A percentile compares a stretch with the other conserved stretches of the same genome.
Evolutionary conservation across 2,329 filamentous ascomycete genomes (phyloP).

Genomic region (Trichoderma sp.): DNA sequence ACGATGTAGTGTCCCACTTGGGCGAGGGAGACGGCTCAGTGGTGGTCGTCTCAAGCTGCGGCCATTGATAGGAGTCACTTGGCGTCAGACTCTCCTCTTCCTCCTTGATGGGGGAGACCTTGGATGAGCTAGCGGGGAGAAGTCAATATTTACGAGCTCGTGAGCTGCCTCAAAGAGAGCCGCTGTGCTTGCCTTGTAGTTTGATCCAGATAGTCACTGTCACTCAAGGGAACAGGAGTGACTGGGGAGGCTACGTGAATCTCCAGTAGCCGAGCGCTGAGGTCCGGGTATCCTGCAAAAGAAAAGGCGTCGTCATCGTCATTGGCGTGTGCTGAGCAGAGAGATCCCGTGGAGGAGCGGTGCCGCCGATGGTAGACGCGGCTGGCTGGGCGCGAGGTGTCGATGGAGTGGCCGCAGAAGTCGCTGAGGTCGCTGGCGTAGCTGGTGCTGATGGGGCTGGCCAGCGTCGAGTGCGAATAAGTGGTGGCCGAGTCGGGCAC

Average conservation of each 20-base stretch:
- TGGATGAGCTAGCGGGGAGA: slow-evolving; percentile 24
- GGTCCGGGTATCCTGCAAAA: slow-evolving; percentile 37
- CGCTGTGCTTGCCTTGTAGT: slow-evolving; percentile 24
- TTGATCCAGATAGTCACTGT: slow-evolving; percentile 19
- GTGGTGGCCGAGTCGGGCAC: slow-evolving; percentile 47
- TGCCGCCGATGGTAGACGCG: slow-evolving; percentile 42
- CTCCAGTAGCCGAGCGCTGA: slow-evolving; percentile 27
- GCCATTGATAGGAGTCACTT: slow-evolving; percentile 29
- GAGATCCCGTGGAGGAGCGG: slow-evolving; percentile 41
- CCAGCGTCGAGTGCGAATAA: slow-evolving; percentile 42
- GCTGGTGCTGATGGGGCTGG: slow-evolving; percentile 44
- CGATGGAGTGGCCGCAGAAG: slow-evolving; percentile 37
- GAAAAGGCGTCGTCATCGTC: slow-evolving; percentile 41
- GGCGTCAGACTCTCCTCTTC: slow-evolving; percentile 29
- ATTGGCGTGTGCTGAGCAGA: slow-evolving; percentile 46
- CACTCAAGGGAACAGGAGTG: slow-evolving; percentile 18
- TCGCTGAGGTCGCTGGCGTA: slow-evolving; percentile 44
- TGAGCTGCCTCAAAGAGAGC: slow-evolving; percentile 9
- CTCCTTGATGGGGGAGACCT: slow-evolving; percentile 26
- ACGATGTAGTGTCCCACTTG: slow-evolving; percentile 33
- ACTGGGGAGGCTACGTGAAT: slow-evolving; percentile 26
- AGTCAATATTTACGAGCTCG: slow-evolving; percentile 19
- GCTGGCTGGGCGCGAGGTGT: slow-evolving; percentile 36
- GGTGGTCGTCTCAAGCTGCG: slow-evolving; percentile 22
- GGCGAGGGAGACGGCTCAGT: slow-evolving; percentile 5